These are phyloP conservation scores for Russula lepida DNA, from an alignment of 768 basidiomycete genomes.

Conservation along the genomic window DNA sequence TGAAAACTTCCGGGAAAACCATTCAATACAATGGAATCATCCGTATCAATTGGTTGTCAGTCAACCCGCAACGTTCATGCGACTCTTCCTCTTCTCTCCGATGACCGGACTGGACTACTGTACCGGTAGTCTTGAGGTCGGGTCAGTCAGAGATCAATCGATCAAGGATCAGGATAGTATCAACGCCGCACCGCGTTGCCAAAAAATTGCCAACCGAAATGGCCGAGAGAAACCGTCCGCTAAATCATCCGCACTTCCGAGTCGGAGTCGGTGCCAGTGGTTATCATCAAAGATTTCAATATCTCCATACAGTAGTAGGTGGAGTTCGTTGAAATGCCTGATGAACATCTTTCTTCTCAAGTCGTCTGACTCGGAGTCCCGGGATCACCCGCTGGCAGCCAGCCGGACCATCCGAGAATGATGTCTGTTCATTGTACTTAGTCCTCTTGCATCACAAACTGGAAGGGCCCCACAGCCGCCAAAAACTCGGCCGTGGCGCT, in stretches of 20 bases:
- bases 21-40: not conserved
- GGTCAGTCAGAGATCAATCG: too few species aligned
- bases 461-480: too few species aligned
- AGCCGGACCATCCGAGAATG: too few species aligned
- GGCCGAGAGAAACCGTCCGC: not conserved
- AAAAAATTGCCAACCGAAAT: not conserved
- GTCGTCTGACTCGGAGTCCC: too few species aligned
- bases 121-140: too few species aligned
- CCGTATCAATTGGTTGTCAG: not conserved
- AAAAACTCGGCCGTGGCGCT: too few species aligned
- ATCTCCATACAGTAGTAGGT: not conserved
- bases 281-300: not conserved
- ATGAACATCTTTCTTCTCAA: too few species aligned
- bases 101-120: not conserved
- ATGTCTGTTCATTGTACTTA: too few species aligned
- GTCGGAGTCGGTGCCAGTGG: not conserved
- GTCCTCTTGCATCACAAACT: too few species aligned
- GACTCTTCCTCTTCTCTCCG: not conserved
- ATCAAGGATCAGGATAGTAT: not conserved
- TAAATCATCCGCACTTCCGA: not conserved
- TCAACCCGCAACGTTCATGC: too few species aligned
- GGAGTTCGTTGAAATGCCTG: too few species aligned
- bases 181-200: not conserved
- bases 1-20: not conserved
- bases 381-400: too few species aligned